Percentiles rank a stretch among this genome's conserved stretches.
phyloP scores from a whole-genome alignment of 371 early-diverging fungal species.

The Mortierella sp. region DNA sequence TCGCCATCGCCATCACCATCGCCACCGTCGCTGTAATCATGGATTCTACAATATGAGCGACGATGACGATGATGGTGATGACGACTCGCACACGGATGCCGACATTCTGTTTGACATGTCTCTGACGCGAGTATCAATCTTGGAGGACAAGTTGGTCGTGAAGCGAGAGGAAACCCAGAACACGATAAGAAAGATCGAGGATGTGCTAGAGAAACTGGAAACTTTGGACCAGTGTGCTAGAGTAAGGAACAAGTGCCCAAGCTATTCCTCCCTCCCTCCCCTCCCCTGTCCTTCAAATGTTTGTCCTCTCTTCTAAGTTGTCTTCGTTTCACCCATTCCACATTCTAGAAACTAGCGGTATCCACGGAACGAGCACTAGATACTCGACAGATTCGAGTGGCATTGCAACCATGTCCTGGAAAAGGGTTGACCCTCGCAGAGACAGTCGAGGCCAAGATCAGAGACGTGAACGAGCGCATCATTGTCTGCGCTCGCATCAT shows the following conservation, averaged over 20 bases:
- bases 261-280: background rate
- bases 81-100: background rate
- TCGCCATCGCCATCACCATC: background rate
- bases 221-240: conserved; percentile 21
- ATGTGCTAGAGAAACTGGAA: conserved; percentile 10
- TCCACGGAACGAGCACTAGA: conserved; percentile 12
- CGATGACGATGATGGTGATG: background rate
- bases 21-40: too few species aligned
- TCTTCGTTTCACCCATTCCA: conserved; percentile 2
- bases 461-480: conserved; percentile 43
- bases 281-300: too few species aligned
- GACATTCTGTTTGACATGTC: conserved; percentile 13
- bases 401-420: conserved; percentile 10
- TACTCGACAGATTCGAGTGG: conserved; percentile 16
- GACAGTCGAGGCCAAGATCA: conserved; percentile 27
- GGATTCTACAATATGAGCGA: too few species aligned
- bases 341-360: conserved; percentile 5
- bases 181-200: conserved; percentile 16
- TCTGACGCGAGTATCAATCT: background rate
- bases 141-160: background rate
- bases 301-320: background rate
- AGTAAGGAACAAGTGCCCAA: conserved; percentile 5
- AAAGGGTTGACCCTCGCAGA: conserved; percentile 40
- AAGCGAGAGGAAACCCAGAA: conserved; percentile 11
- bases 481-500: conserved; percentile 37